Base-by-base conservation (phyloP, 192 early-diverging fungal genomes). In the Coemansia sp. region DNA sequence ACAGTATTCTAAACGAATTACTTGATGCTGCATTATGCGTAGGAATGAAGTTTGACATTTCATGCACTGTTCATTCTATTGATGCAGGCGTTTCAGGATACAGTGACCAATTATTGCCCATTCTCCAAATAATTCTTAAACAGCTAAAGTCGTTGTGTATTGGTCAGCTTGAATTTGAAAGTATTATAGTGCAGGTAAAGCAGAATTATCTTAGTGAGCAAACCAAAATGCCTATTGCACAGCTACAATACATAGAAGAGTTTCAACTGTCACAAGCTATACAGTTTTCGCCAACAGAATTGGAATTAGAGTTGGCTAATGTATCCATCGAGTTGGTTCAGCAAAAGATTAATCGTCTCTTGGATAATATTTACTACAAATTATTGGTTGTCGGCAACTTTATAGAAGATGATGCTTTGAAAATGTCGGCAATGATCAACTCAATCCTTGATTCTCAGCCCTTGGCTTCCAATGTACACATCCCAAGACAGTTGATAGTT, bases 311-410 rank as follows among this genome's bases (percentile, higher is more conserved):
- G 25, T 14, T 27, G 21, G 52, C 25, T 23, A 54, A 15, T 14
- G 25, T 45, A 15, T 45, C 41, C 4, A 12, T 27, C 0, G 52
- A 23, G 6, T 15, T 27, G 22, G 24, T 54, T 2, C 52, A 54
- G 27, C 12, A 23, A 2, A 24, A 54, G 24, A 14, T 54, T 7
- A 23, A 54, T 10, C 27, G 23, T 11, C 22, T 54, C 22, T 54
- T 54, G 22, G 8, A 23, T 15, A 23, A 54, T 9, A 66, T 92
- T 47, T 84, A 84, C 71, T 69, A 90, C 4, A 93, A 94, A 67
- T 85, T 86, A 11, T 75, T 93, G 6, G 84, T 92, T 5, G 84
- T 87, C 56, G 96, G 96, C 52, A 93, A 98, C 67, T 75, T 90
- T 49, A 61, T 77, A 5, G 79, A 79, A 5, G 71, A 81, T 5